phyloP scores from a whole-genome alignment of 2,329 filamentous ascomycete species.

The Cadophora sp. region DNA sequence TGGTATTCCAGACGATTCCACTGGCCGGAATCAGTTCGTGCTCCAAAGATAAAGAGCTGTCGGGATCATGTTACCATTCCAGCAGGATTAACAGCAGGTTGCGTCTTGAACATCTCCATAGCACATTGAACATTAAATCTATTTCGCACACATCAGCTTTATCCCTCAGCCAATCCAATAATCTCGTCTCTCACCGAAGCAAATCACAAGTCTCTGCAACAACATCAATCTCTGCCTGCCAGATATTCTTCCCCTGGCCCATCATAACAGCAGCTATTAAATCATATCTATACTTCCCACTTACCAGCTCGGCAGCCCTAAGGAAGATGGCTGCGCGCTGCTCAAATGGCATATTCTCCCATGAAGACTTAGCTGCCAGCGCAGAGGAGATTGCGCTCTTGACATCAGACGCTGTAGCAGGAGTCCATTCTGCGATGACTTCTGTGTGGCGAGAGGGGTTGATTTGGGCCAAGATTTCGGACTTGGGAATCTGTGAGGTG shows the following conservation, averaged over 20 bases:
- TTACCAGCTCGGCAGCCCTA: constrained; percentile 90
- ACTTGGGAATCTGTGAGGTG: background rate
- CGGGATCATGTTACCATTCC: constrained; percentile 57
- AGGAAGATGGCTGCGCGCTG: constrained; percentile 93
- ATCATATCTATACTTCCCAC: constrained; percentile 93
- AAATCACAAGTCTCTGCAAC: constrained; percentile 70
- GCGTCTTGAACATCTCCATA: constrained; percentile 85
- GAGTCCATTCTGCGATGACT: constrained; percentile 1
- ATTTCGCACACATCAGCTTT: constrained; percentile 81
- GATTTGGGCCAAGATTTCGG: background rate
- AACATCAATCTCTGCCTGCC: constrained; percentile 97
- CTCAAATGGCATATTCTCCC: constrained; percentile 86
- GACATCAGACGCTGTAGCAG: background rate
- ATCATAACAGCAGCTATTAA: constrained; percentile 96
- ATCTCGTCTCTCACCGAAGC: background rate
- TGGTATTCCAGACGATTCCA: constrained; percentile 94
- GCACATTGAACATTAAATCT: constrained; percentile 93
- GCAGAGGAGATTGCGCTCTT: constrained; percentile 27
- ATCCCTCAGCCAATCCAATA: constrained; percentile 48
- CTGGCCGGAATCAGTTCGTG: background rate
- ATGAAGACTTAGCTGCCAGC: constrained; percentile 69
- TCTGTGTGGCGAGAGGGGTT: constrained; percentile 5
- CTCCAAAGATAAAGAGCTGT: background rate
- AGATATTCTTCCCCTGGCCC: constrained; percentile 97
- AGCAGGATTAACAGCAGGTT: constrained; percentile 82